Percentiles rank a stretch among this genome's conserved stretches.
Evolutionary conservation across 176 grass and related monocot species (phyloP).

Genomic region (Hordeum vulgare): DNA sequence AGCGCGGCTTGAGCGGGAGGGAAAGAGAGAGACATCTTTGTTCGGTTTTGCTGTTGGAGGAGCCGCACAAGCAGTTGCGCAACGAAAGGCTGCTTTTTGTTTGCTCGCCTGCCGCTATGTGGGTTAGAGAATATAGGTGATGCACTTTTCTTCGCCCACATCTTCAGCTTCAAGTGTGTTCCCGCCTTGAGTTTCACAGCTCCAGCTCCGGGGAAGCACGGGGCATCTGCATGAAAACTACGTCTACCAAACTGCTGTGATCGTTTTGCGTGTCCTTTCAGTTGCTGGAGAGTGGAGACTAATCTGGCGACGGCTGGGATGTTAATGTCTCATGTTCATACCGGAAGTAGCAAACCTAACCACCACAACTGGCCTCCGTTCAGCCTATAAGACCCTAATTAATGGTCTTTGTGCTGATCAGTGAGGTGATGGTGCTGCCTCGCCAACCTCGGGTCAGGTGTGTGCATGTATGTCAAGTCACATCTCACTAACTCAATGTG

Average conservation of each 20-base stretch:
- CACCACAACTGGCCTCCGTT: neutral
- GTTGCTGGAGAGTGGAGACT: too few species aligned
- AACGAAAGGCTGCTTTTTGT: constrained; percentile 66
- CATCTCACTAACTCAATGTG: neutral
- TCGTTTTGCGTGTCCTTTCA: too few species aligned
- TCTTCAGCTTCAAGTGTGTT: neutral
- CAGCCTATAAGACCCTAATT: neutral
- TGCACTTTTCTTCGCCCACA: neutral
- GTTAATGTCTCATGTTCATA: too few species aligned
- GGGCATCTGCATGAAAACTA: constrained; percentile 6
- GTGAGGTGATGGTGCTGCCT: neutral
- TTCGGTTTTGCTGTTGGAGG: neutral
- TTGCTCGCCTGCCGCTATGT: constrained; percentile 38
- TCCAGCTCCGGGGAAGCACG: neutral
- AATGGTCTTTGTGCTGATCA: neutral
- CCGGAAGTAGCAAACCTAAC: neutral
- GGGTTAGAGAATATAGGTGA: neutral
- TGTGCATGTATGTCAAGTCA: neutral
- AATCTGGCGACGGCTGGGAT: too few species aligned
- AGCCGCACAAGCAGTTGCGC: constrained; percentile 13
- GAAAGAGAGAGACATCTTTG: neutral
- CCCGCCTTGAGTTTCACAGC: neutral
- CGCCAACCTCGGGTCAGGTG: neutral
- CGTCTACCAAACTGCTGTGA: neutral
- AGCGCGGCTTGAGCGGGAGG: neutral